These are phyloP conservation scores for Verticillium longisporum DNA, from an alignment of 2,329 filamentous ascomycete species.

Conservation along the genomic window DNA sequence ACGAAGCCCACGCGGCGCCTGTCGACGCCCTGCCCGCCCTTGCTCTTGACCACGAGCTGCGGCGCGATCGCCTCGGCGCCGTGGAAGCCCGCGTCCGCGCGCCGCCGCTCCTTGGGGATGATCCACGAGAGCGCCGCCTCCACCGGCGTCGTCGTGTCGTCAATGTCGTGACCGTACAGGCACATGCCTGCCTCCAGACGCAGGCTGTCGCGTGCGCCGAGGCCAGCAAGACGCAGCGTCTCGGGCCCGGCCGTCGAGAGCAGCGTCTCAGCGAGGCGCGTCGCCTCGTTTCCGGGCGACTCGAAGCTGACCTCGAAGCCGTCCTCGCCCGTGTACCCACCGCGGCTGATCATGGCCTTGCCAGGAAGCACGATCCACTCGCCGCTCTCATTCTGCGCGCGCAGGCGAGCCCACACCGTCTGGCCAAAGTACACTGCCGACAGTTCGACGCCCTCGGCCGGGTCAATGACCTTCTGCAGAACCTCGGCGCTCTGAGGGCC, in stretches of 20 bases:
- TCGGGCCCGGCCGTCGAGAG: constrained; percentile 52
- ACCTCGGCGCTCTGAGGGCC: constrained; percentile 71
- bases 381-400: constrained; percentile 44
- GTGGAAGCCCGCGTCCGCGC: constrained; percentile 64
- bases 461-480: constrained; percentile 55
- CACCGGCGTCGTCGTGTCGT: constrained; percentile 62
- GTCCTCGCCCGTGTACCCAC: constrained; percentile 95
- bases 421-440: constrained; percentile 76
- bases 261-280: constrained; percentile 52
- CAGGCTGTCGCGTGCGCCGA: constrained; percentile 86
- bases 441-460: constrained; percentile 46
- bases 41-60: constrained; percentile 67
- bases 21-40: constrained; percentile 63
- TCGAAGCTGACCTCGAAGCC: constrained; percentile 89
- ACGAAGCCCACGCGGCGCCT: constrained; percentile 75
- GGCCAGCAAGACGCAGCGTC: constrained; percentile 69
- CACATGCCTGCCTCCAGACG: constrained; percentile 97
- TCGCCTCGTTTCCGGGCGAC: constrained; percentile 26
- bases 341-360: constrained; percentile 65
- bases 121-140: constrained; percentile 65
- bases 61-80: constrained; percentile 71
- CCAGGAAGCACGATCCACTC: constrained; percentile 38
- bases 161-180: constrained; percentile 96
- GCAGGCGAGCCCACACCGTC: constrained; percentile 59
- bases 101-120: constrained; percentile 68